Evolutionary conservation across 371 early-diverging fungal species (phyloP), one percentile per base, ranked within the genome.

Genomic region (Chytridium lagenaria): DNA sequence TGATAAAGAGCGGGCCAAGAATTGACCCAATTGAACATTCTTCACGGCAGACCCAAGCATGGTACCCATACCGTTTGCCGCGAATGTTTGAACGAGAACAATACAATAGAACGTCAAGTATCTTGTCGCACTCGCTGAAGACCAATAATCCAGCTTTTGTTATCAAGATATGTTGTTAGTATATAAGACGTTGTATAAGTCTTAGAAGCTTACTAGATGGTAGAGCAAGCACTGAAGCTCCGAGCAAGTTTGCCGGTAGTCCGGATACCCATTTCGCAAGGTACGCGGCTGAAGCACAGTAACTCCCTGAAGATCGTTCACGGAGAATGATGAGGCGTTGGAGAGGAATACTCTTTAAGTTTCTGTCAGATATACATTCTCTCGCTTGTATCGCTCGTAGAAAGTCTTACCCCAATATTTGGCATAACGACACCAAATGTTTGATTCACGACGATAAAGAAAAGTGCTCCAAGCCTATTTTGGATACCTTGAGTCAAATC

Each of bases 281-380:
- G 68, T 74, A 89, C n/a, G 83, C 85, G 12, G 78, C 57, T 31
- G 79, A 70, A 12, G 85, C 78, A 10, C 81, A 50, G 77, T 87
- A 89, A 22, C 83, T 71, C 12, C 86, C 86, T 38, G 82, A 72
- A 22, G 83, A 81, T 28, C 87, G 77, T 70, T 89, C 89, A 30
- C 86, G 75, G n/a, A 74, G 77, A 59, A 88, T 82, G 68, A 89
- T 84, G 38, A 64, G 64, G 52, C 83, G 80, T 52, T 85, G 78
- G n/a, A 70, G 64, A 0, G 83, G 78, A 50, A 84, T 84, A 33
- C 78, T 69, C 44, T 44, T 44, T 7, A 44, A 44, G 44, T 44
- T 44, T 12, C 36, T 44, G 44, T 44, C 7, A 44, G 44, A n/a
- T n/a, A n/a, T n/a, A n/a, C n/a, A n/a, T n/a, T n/a, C n/a, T n/a